Percentiles rank a stretch among this genome's conserved stretches.
These are phyloP conservation scores for Myxozyma lipomycoides DNA, from an alignment of 805 yeast genomes.

Conservation along the genomic window DNA sequence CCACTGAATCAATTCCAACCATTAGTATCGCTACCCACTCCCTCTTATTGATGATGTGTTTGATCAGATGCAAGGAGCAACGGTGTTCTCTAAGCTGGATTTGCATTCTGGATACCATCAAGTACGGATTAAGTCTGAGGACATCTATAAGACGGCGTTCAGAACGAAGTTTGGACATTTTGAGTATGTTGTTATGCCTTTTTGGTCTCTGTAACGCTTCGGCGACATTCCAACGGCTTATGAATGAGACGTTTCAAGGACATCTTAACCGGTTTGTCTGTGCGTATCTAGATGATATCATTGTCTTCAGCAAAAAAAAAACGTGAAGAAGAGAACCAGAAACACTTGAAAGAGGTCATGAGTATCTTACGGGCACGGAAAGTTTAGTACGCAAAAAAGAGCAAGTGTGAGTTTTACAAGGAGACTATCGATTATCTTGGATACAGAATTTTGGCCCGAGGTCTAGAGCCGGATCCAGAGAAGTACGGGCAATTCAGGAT, in stretches of 20 bases:
- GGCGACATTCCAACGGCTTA: conserved; percentile 29
- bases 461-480: conserved; percentile 9
- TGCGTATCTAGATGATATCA: conserved; percentile 29
- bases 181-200: conserved; percentile 9
- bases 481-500: conserved; percentile 1
- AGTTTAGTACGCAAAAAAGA: conserved; percentile 11
- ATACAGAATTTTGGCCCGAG: conserved; percentile 3
- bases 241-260: conserved; percentile 10
- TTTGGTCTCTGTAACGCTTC: conserved; percentile 34
- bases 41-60: neutral
- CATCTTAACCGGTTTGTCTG: conserved; percentile 9
- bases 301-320: too few relatives aligned
- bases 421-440: conserved; percentile 15
- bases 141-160: conserved; percentile 6
- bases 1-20: neutral
- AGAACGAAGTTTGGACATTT: conserved; percentile 4
- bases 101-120: conserved; percentile 2
- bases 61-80: neutral
- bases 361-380: neutral
- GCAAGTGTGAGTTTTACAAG: conserved; percentile 17
- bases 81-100: neutral
- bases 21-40: neutral
- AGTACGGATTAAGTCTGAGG: conserved; percentile 2
- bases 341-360: neutral
- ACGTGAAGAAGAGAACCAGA: too few relatives aligned